Evolutionary conservation across 768 basidiomycete species (phyloP), one percentile per base, ranked within the genome.

Genomic region (Lactarius akahatsu): DNA sequence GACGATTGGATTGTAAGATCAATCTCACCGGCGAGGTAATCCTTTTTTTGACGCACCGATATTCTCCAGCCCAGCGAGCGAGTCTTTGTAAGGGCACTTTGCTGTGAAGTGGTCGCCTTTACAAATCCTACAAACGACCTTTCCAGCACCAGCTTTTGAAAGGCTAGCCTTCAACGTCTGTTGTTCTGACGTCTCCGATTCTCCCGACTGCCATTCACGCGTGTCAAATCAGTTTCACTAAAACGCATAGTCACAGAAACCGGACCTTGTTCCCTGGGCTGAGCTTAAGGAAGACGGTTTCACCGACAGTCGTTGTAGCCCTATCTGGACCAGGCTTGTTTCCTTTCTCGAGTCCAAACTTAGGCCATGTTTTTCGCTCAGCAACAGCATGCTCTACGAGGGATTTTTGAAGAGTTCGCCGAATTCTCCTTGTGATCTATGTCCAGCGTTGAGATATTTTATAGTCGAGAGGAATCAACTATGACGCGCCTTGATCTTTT

Each of bases 51-150:
- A 75, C 80, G 61, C 72, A 83, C 88, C 88, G 5, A 79, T 78
- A 15, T 80, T 81, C 36, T 84, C 91, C 57, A 94, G 80, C 4
- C 86, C 90, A 11, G 88, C 89, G 16, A 99, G 84, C 10, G 91
- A 90, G 72, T 98, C 95, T 79, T 95, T 97, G 84, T 95, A 96
- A 7, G 97, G 97, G 83, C 97, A 98, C 77, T 96, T 95, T 69
- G 95, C 91, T 16, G 97, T 99, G 78, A 96, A 98, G 80, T 98
- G 97, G 70, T 91, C 91, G 61, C 96, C 97, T 75, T 96, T 93
- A 80, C 97, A 52, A 26, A 52, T 80, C 70, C 97, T 85, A 83
- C 97, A 99, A 54, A 83, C 78, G 69, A 99, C 92, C 74, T 94
- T 94, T 74, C 94, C 94, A 26, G 87, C 87, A 67, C 93, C 94